Percentiles rank a stretch among this genome's conserved stretches.
Evolutionary conservation across 2,329 filamentous ascomycete genomes (phyloP).

Genomic region (Aureobasidium sp.): DNA sequence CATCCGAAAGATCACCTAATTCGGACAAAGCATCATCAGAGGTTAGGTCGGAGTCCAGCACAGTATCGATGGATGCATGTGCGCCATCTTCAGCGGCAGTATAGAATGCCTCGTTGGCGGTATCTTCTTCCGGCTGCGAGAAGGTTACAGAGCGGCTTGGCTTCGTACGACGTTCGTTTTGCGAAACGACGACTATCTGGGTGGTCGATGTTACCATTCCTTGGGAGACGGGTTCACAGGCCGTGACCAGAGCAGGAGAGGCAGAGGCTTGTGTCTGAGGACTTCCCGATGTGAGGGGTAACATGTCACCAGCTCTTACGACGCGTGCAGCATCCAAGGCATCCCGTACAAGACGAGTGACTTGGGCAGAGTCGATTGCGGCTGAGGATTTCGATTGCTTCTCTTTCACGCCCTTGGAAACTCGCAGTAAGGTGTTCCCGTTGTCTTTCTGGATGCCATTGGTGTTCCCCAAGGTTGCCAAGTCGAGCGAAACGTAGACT

Average conservation of each 20-base stretch:
- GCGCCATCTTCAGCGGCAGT: constrained; percentile 72
- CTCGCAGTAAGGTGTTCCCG: constrained; percentile 59
- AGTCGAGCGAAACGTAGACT: constrained; percentile 79
- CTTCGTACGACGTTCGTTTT: constrained; percentile 31
- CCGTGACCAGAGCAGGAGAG: constrained; percentile 75
- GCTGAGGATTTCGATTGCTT: not conserved
- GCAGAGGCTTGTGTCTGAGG: constrained; percentile 78
- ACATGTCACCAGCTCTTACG: constrained; percentile 73
- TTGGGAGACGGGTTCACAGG: constrained; percentile 93
- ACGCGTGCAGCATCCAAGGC: constrained; percentile 51
- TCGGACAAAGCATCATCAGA: constrained; percentile 30
- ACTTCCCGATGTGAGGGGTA: constrained; percentile 72
- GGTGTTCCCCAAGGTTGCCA: constrained; percentile 66
- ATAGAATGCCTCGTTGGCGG: constrained; percentile 83
- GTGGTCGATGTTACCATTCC: constrained; percentile 70
- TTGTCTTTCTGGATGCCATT: constrained; percentile 75
- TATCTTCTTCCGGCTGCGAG: constrained; percentile 61
- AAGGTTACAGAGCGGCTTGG: constrained; percentile 34
- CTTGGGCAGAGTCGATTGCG: not conserved
- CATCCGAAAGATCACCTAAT: constrained; percentile 76
- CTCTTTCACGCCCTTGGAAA: constrained; percentile 19
- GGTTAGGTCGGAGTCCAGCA: constrained; percentile 26
- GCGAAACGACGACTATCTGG: constrained; percentile 70
- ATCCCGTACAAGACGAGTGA: not conserved
- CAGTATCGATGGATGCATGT: constrained; percentile 12